These are phyloP conservation scores for Pythium guiyangense DNA, from an alignment of 352 stramenopile species.

Conservation along the genomic window DNA sequence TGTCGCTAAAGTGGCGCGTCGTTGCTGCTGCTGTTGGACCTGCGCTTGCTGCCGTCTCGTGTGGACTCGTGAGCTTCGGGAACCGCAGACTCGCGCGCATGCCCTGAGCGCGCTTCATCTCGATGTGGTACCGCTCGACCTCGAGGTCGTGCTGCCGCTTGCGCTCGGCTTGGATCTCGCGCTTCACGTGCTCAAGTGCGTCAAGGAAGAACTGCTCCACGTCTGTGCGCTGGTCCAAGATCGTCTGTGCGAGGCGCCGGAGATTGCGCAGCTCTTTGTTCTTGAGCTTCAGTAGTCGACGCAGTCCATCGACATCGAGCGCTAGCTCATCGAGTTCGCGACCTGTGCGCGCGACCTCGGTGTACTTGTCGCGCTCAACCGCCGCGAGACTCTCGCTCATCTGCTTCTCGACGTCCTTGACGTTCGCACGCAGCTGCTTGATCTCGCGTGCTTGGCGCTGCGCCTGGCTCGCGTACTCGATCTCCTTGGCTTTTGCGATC, in stretches of 20 bases:
- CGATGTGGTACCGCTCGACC: conserved; percentile 46
- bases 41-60: conserved; percentile 5
- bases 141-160: conserved; percentile 40
- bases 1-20: conserved; percentile 41
- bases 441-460: conserved; percentile 76
- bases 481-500: conserved; percentile 81
- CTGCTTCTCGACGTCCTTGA: conserved; percentile 76
- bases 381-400: conserved; percentile 61
- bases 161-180: conserved; percentile 55
- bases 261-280: conserved; percentile 92
- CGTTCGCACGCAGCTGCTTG: conserved; percentile 55
- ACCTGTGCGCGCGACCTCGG: conserved; percentile 35
- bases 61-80: conserved; percentile 30
- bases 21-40: neutral
- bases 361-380: conserved; percentile 63
- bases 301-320: conserved; percentile 83
- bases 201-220: conserved; percentile 92
- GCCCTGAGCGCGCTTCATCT: conserved; percentile 39
- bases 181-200: conserved; percentile 86
- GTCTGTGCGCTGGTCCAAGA: conserved; percentile 90
- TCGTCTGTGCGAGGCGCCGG: conserved; percentile 82
- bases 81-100: conserved; percentile 36
- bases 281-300: conserved; percentile 86
- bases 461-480: conserved; percentile 80
- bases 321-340: conserved; percentile 79